Percentiles rank a stretch among this genome's conserved stretches.
Evolutionary conservation across 345 rosid species (phyloP).

Genomic region (Gossypium australe): DNA sequence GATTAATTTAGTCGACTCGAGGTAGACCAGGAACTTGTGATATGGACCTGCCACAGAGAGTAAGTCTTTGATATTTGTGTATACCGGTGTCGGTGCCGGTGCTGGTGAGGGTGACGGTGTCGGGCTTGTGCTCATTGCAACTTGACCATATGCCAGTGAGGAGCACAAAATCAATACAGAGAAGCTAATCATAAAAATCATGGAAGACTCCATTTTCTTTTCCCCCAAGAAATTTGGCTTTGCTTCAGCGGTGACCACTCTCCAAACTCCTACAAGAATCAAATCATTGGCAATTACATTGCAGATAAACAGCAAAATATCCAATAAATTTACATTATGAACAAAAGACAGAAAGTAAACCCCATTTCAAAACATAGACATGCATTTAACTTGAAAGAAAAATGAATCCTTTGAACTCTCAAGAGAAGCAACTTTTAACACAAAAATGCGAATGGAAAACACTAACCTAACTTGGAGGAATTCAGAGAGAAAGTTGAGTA

Average conservation of each 20-base stretch:
- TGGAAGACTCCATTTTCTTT: neutral
- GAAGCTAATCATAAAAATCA: neutral
- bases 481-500: slow-evolving; percentile 14
- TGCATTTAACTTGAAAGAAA: neutral
- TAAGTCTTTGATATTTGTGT: neutral
- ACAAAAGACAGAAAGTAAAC: neutral
- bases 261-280: slow-evolving; percentile 20
- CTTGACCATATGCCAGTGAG: neutral
- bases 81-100: neutral
- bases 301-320: neutral
- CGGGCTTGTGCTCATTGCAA: neutral
- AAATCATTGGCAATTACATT: neutral
- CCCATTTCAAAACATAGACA: neutral
- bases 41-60: neutral
- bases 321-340: neutral
- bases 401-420: neutral
- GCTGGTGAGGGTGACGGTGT: neutral
- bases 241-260: slow-evolving; percentile 10
- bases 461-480: slow-evolving; percentile 34
- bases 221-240: neutral
- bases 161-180: neutral
- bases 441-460: slow-evolving; percentile 10
- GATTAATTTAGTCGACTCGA: neutral
- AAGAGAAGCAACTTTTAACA: neutral
- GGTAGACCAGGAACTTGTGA: neutral